These are phyloP conservation scores for Voacanga thouarsii DNA, from an alignment of 257 asterid species.

Conservation along the genomic window DNA sequence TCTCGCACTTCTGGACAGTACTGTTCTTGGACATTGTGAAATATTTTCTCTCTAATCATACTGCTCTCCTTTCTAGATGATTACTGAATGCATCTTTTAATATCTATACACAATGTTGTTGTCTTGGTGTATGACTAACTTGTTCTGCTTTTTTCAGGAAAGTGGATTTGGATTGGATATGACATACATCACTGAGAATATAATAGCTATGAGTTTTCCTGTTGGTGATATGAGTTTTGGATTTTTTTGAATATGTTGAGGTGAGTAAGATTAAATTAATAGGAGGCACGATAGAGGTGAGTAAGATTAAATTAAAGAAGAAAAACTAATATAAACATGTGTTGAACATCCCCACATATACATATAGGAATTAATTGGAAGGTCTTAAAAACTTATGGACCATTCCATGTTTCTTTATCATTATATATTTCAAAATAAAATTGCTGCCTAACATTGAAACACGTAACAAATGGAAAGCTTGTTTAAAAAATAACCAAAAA, in stretches of 20 bases:
- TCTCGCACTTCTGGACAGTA: not conserved
- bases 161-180: slow-evolving; percentile 98
- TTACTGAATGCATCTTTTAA: not conserved
- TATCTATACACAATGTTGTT: too few relatives aligned
- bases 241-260: slow-evolving; percentile 93
- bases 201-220: slow-evolving; percentile 99
- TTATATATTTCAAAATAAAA: not conserved
- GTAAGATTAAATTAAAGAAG: too few relatives aligned
- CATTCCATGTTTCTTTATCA: too few relatives aligned
- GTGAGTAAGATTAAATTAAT: slow-evolving; percentile 32
- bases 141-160: slow-evolving; percentile 53
- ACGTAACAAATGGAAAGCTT: not conserved
- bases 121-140: slow-evolving; percentile 12
- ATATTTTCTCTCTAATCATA: not conserved
- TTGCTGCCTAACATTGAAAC: not conserved
- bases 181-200: slow-evolving; percentile 99
- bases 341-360: not conserved
- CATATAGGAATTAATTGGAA: not conserved
- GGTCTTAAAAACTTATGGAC: not conserved
- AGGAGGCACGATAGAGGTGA: too few relatives aligned
- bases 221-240: slow-evolving; percentile 99
- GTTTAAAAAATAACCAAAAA: not conserved
- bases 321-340: not conserved
- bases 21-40: not conserved
- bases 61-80: not conserved